Conservation (phyloP, 768 basidiomycete genomes). For the Boletus subparvulus region DNA sequence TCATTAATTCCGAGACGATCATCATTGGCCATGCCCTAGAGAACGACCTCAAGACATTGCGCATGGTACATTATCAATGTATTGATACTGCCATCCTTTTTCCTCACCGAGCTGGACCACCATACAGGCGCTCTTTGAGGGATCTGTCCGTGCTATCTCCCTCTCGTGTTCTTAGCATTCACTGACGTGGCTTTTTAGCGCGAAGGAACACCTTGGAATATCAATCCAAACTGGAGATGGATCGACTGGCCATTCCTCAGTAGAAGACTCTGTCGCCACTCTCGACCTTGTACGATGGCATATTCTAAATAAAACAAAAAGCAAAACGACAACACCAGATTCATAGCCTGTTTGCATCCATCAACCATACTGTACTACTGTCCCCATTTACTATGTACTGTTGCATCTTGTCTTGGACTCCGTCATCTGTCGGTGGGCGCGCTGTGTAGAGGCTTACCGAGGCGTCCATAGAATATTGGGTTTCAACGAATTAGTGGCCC, state of each 20-base stretch:
- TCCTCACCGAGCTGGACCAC: conserved; percentile 76
- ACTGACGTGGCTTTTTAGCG: conserved; percentile 43
- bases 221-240: conserved; percentile 81
- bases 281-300: conserved; percentile 87
- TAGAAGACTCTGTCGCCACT: conserved; percentile 87
- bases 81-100: conserved; percentile 89
- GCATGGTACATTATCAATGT: conserved; percentile 81
- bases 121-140: conserved; percentile 75
- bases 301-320: conserved; percentile 58
- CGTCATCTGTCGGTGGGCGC: neutral
- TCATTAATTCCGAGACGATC: conserved; percentile 80
- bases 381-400: neutral
- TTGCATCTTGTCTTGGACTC: neutral
- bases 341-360: conserved; percentile 9
- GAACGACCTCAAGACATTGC: conserved; percentile 89
- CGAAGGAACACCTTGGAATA: conserved; percentile 76
- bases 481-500: conserved; percentile 32
- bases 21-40: conserved; percentile 90
- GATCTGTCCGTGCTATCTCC: conserved; percentile 59
- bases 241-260: conserved; percentile 79
- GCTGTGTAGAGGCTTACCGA: neutral
- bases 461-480: neutral
- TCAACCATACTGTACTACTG: neutral
- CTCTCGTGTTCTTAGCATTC: neutral
- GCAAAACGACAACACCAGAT: conserved; percentile 16